Conservation (phyloP, 2,329 filamentous ascomycete species). For the Geosmithia flava region DNA sequence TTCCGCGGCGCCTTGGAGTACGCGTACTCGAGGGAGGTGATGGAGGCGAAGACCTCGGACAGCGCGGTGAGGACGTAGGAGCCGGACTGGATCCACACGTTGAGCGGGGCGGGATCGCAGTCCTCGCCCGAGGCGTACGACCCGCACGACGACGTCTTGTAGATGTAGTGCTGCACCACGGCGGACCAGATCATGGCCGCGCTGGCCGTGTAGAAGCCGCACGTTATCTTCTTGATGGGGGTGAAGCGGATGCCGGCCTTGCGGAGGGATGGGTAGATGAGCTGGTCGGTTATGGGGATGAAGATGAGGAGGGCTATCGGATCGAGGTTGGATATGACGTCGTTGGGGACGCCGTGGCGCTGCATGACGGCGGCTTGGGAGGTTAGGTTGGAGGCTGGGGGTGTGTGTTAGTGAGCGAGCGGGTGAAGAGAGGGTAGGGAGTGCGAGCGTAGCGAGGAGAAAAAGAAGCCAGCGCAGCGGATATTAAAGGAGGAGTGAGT, state of each 20-base stretch:
- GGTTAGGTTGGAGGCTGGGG: slow-evolving; percentile 38
- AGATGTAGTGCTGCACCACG: slow-evolving; percentile 48
- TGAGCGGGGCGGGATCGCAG: slow-evolving; percentile 40
- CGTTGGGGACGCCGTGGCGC: slow-evolving; percentile 60
- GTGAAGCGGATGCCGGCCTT: slow-evolving; percentile 53
- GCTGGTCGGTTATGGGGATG: slow-evolving; percentile 55
- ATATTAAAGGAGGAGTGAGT: no score
- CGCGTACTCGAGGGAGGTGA: slow-evolving; percentile 57
- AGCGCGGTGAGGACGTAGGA: slow-evolving; percentile 35
- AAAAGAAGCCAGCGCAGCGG: no score
- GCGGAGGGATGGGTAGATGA: slow-evolving; percentile 57
- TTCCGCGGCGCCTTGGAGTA: slow-evolving; percentile 66
- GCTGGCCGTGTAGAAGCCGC: slow-evolving; percentile 53
- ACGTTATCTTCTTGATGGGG: slow-evolving; percentile 64
- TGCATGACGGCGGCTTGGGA: slow-evolving; percentile 54
- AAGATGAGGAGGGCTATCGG: slow-evolving; percentile 63
- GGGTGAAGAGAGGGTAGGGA: no score
- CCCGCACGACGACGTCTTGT: slow-evolving; percentile 49
- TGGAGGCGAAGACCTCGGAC: slow-evolving; percentile 35
- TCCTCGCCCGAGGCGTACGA: slow-evolving; percentile 17
- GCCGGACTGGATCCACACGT: slow-evolving; percentile 47
- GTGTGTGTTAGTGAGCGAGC: neutral
- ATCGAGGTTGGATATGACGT: slow-evolving; percentile 63
- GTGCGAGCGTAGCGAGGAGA: no score
- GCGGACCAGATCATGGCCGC: slow-evolving; percentile 45